Evolutionary conservation across 371 early-diverging fungal genomes (phyloP).

Genomic region (Mortierella sp.): DNA sequence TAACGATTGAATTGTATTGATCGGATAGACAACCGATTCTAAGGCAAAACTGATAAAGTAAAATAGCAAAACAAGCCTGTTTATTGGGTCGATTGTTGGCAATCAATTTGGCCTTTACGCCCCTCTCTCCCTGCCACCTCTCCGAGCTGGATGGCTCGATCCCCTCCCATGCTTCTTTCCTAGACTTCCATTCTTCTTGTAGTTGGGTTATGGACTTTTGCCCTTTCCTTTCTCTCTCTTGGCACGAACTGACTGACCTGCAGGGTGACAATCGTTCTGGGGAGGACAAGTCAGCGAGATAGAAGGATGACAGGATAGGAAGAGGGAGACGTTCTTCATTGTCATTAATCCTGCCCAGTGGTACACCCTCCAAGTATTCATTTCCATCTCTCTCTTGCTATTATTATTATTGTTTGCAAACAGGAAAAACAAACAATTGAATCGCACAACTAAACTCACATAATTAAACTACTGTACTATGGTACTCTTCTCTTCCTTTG

Average conservation of each 20-base stretch:
- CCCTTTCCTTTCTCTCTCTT: not conserved
- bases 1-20: not conserved
- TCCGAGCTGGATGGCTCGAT: conserved; percentile 6
- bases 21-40: not conserved
- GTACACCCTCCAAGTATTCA: not conserved
- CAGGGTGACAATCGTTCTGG: not conserved
- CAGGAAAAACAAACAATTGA: not conserved
- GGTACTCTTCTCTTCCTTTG: too few species aligned
- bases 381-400: not conserved
- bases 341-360: not conserved
- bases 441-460: not conserved
- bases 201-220: not conserved
- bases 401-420: not conserved
- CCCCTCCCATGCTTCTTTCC: not conserved
- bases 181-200: not conserved
- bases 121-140: not conserved
- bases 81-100: conserved; percentile 9
- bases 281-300: too few species aligned
- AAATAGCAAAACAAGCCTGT: not conserved
- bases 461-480: not conserved
- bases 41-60: not conserved
- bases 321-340: not conserved
- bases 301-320: not conserved
- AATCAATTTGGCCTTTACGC: conserved; percentile 24
- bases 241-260: not conserved